These are phyloP conservation scores for Paraconiothyrium sp. DNA, from an alignment of 2,329 filamentous ascomycete species.

Conservation along the genomic window DNA sequence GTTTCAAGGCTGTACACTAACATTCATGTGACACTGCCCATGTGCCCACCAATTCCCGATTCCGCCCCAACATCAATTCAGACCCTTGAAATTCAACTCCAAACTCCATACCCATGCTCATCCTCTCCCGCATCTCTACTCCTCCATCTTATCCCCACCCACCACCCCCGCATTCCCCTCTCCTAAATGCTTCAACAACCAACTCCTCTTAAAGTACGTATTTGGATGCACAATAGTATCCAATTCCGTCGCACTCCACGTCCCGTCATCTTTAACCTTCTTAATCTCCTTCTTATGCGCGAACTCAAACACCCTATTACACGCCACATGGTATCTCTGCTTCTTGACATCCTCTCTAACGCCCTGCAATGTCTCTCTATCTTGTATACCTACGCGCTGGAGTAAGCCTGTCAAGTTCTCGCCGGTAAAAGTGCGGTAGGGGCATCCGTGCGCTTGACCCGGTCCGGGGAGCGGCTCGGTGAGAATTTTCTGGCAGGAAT, in stretches of 20 bases:
- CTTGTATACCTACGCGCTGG: slow-evolving; percentile 80
- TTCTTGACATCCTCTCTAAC: slow-evolving; percentile 90
- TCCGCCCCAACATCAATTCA: no score
- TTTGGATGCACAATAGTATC: slow-evolving; percentile 98
- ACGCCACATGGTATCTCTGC: slow-evolving; percentile 92
- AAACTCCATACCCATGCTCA: slow-evolving; percentile 7
- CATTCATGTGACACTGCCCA: no score
- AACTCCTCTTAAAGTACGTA: slow-evolving; percentile 96
- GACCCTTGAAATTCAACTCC: neutral
- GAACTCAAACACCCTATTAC: slow-evolving; percentile 93
- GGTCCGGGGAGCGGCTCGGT: slow-evolving; percentile 87
- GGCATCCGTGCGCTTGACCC: slow-evolving; percentile 94
- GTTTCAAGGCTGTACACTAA: no score
- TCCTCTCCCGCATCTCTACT: slow-evolving; percentile 27
- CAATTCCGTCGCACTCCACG: slow-evolving; percentile 71
- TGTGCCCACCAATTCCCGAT: no score
- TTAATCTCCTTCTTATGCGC: slow-evolving; percentile 72
- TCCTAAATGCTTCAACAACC: slow-evolving; percentile 81
- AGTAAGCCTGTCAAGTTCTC: slow-evolving; percentile 85
- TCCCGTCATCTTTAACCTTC: slow-evolving; percentile 60
- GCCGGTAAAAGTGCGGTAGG: slow-evolving; percentile 88
- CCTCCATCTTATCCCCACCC: slow-evolving; percentile 45
- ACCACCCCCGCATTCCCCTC: slow-evolving; percentile 51
- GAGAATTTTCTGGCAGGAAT: slow-evolving; percentile 93
- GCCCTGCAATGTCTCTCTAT: slow-evolving; percentile 78